phyloP scores from a whole-genome alignment of 176 grass and related monocot species.

The Bothriochloa decipiens region DNA sequence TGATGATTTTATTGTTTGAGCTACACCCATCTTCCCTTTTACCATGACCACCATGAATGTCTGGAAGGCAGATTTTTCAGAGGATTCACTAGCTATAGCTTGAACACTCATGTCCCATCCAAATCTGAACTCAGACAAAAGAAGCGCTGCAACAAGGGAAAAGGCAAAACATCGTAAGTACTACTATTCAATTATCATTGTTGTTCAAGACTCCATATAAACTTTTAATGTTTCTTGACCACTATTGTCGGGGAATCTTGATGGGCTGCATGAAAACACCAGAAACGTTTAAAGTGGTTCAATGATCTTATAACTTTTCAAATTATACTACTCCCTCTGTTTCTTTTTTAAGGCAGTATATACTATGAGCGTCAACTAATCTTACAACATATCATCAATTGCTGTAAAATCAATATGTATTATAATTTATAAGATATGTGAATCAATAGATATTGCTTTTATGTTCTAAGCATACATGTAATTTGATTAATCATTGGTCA shows the following conservation, averaged over 20 bases:
- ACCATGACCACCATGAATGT: constrained; percentile 90
- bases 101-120: constrained; percentile 83
- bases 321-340: background rate
- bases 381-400: background rate
- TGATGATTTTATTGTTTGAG: constrained; percentile 56
- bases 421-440: background rate
- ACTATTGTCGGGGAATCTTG: constrained; percentile 2
- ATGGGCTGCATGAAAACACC: background rate
- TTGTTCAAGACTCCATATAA: constrained; percentile 1
- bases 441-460: background rate
- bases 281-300: constrained; percentile 11
- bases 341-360: constrained; percentile 6
- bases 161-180: background rate
- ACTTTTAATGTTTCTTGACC: background rate
- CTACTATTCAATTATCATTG: constrained; percentile 6
- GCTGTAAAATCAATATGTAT: background rate
- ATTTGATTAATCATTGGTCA: background rate
- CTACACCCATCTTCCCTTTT: constrained; percentile 62
- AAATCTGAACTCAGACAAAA: constrained; percentile 92
- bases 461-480: background rate
- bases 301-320: background rate
- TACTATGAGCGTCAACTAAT: background rate
- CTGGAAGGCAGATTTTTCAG: constrained; percentile 71
- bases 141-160: constrained; percentile 59
- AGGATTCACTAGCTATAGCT: constrained; percentile 66